Conservation (phyloP, 331 rosid genomes). For the Prunus yedoensis region DNA sequence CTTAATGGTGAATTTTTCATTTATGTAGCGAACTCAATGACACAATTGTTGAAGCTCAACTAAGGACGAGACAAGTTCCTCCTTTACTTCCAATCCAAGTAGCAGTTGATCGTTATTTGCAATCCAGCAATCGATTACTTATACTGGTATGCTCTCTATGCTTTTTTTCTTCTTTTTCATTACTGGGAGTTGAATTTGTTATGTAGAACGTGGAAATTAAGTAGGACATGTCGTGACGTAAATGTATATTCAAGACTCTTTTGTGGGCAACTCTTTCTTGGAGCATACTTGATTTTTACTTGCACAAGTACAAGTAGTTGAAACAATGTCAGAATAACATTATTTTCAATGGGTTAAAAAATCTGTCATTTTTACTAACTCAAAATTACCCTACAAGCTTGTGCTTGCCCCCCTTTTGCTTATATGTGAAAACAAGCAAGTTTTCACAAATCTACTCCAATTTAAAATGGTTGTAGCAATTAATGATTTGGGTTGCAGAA, state of each 20-base stretch:
- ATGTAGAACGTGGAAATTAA: not conserved
- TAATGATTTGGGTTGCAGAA: not conserved
- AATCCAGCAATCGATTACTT: conserved; percentile 70
- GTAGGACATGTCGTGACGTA: not conserved
- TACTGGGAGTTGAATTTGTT: not conserved
- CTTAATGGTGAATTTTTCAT: conserved; percentile 28
- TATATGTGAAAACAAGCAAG: not conserved
- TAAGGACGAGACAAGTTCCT: conserved; percentile 86
- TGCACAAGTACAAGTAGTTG: not conserved
- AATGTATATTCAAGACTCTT: not conserved
- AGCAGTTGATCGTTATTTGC: conserved; percentile 60
- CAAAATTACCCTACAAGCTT: no score
- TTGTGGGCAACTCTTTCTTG: not conserved
- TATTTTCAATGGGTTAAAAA: not conserved
- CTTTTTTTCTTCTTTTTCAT: not conserved
- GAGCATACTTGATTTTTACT: not conserved
- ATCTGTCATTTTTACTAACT: not conserved
- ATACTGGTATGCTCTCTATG: conserved; percentile 57
- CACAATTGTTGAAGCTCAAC: conserved; percentile 91
- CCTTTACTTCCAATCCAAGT: conserved; percentile 72
- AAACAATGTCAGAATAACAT: not conserved
- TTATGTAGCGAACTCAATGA: conserved; percentile 84
- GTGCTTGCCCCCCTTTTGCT: not conserved
- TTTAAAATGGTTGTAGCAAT: not conserved
- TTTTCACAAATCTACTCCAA: not conserved